These are phyloP conservation scores for Aspergillus pseudoglaucus DNA, from an alignment of 2,329 filamentous ascomycete genomes.

Conservation along the genomic window DNA sequence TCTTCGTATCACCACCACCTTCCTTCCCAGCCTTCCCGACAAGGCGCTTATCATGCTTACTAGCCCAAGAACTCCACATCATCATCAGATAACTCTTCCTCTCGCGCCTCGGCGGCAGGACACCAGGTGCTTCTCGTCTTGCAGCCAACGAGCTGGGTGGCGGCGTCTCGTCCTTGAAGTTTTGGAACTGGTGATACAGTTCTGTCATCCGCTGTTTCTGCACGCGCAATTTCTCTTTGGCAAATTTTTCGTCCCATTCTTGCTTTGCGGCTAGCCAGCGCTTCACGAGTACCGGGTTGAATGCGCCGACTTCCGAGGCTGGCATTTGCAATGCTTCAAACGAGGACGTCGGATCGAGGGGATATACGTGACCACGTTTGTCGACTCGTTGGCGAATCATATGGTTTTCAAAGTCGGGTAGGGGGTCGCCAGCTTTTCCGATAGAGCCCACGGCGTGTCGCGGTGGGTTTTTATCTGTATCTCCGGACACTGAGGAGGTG, in stretches of 20 bases:
- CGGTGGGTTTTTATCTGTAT: constrained; percentile 1
- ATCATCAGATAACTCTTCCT: constrained; percentile 67
- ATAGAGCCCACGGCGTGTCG: constrained; percentile 42
- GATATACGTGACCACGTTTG: constrained; percentile 66
- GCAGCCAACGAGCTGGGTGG: constrained; percentile 79
- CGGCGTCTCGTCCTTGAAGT: constrained; percentile 68
- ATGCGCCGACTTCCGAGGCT: constrained; percentile 62
- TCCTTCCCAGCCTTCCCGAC: constrained; percentile 37
- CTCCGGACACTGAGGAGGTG: neutral
- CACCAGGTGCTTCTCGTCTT: constrained; percentile 43
- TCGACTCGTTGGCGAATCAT: constrained; percentile 91
- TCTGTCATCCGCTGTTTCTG: constrained; percentile 69
- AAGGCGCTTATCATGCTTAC: constrained; percentile 75
- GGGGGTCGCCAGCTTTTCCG: constrained; percentile 77
- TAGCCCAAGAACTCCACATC: constrained; percentile 83
- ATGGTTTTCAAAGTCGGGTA: constrained; percentile 71
- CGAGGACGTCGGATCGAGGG: constrained; percentile 58
- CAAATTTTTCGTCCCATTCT: constrained; percentile 67
- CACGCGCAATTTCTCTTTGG: constrained; percentile 61
- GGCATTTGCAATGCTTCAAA: constrained; percentile 62
- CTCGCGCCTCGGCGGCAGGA: constrained; percentile 19
- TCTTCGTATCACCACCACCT: constrained; percentile 16
- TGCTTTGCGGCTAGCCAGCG: constrained; percentile 76
- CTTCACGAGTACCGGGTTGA: constrained; percentile 70
- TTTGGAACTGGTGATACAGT: constrained; percentile 63